Conservation (phyloP, 371 early-diverging fungal species). For the Rhizoclosmatium hyalinum region DNA sequence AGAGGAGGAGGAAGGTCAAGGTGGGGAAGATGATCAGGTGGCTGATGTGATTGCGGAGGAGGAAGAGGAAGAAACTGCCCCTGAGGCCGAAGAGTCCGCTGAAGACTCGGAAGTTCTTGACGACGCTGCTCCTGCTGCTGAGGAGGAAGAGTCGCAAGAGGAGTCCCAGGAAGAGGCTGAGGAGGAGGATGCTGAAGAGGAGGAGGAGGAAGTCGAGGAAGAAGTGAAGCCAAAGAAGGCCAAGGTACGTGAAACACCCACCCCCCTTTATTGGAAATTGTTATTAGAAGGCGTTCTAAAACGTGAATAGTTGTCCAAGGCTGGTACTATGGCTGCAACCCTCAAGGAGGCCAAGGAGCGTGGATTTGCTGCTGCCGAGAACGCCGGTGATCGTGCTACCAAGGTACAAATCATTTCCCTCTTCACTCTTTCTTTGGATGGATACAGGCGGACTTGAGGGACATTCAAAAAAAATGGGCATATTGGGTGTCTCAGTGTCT, state of each 20-base stretch:
- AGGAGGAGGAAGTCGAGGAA: background rate
- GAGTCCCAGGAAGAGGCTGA: background rate
- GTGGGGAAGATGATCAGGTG: background rate
- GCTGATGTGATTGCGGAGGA: background rate
- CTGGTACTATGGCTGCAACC: conserved; percentile 18
- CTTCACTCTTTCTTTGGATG: background rate
- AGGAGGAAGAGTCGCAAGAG: background rate
- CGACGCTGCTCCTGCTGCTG: background rate
- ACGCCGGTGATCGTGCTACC: background rate
- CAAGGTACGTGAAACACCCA: background rate
- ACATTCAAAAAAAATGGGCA: no score
- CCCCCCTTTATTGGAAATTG: background rate
- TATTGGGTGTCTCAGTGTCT: no score
- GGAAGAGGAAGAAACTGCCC: background rate
- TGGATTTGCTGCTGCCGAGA: conserved; percentile 10
- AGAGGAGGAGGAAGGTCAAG: background rate
- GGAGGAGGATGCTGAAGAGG: background rate
- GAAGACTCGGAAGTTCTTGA: background rate
- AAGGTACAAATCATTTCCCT: background rate
- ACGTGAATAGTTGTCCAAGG: background rate
- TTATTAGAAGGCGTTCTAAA: background rate
- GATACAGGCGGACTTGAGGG: background rate
- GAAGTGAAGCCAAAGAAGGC: background rate
- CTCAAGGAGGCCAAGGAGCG: conserved; percentile 14
- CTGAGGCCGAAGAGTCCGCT: background rate